These are phyloP conservation scores for Didymella arachidicola DNA, from an alignment of 2,329 filamentous ascomycete species.

Conservation along the genomic window DNA sequence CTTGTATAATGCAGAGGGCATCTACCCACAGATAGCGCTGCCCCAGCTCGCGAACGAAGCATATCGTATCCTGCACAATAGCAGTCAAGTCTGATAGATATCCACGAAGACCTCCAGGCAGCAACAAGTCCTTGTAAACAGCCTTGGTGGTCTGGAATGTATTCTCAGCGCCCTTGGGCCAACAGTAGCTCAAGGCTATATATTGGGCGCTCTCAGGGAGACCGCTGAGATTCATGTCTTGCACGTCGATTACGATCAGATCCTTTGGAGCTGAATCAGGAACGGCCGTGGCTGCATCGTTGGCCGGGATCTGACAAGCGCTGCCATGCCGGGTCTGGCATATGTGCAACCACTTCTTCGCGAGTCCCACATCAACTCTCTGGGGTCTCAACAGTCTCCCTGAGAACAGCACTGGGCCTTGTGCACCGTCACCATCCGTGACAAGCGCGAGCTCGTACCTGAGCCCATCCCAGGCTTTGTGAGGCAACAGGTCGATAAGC, in stretches of 20 bases:
- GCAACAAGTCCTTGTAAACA: no score
- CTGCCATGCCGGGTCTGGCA: not conserved
- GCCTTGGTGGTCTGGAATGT: no score
- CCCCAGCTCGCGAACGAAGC: not conserved
- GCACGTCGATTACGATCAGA: not conserved
- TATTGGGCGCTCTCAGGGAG: not conserved
- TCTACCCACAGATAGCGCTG: not conserved
- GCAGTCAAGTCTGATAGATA: not conserved
- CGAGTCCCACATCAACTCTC: not conserved
- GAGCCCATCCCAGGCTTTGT: no score
- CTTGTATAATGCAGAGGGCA: not conserved
- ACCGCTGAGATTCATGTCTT: not conserved
- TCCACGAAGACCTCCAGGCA: not conserved
- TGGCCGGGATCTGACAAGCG: not conserved
- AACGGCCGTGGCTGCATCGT: not conserved
- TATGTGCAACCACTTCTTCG: not conserved
- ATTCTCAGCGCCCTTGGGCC: no score
- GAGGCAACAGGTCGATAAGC: no score
- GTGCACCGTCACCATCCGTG: no score
- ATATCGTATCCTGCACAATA: not conserved
- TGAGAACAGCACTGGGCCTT: not conserved
- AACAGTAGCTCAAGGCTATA: not conserved
- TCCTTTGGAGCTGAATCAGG: not conserved
- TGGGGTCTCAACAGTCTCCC: not conserved
- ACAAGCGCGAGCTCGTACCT: no score